A percentile compares a stretch with the other conserved stretches of the same genome.
Evolutionary conservation across 352 stramenopile genomes (phyloP).

Genomic region (Globisporangium recalcitrans): DNA sequence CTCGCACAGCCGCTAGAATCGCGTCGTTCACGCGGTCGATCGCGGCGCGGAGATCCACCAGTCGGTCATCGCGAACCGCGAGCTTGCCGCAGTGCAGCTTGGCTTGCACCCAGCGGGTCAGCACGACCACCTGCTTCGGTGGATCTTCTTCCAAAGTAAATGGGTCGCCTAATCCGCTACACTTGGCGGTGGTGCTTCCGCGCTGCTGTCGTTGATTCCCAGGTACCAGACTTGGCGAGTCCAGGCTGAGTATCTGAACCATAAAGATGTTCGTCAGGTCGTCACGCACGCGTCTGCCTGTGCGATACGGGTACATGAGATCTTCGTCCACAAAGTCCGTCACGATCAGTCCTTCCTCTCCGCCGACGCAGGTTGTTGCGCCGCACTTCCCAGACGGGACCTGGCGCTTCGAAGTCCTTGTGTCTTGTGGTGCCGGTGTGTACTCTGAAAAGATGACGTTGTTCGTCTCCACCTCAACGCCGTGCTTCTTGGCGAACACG

Average conservation of each 20-base stretch:
- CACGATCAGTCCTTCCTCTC: not conserved
- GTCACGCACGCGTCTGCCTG: not conserved
- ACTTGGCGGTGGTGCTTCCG: too few species aligned
- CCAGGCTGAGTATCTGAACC: not conserved
- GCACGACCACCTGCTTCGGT: constrained; percentile 17
- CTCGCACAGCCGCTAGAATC: not conserved
- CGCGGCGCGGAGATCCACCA: not conserved
- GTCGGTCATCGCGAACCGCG: not conserved
- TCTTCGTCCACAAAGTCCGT: constrained; percentile 7
- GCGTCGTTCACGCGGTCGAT: not conserved
- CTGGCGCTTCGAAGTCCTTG: not conserved
- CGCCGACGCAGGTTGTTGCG: not conserved
- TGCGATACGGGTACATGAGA: not conserved
- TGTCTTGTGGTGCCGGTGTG: not conserved
- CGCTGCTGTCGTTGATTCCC: not conserved
- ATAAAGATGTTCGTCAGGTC: not conserved
- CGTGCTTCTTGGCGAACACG: not conserved
- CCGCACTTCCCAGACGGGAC: not conserved
- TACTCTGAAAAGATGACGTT: constrained; percentile 7
- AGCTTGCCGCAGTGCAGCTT: constrained; percentile 16
- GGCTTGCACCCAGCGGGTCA: constrained; percentile 31
- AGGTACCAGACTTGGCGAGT: not conserved
- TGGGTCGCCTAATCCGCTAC: too few species aligned
- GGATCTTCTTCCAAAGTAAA: not conserved
- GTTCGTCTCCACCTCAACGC: not conserved